These are phyloP conservation scores for Grosmannia penicillata DNA, from an alignment of 2,329 filamentous ascomycete species.

Conservation along the genomic window DNA sequence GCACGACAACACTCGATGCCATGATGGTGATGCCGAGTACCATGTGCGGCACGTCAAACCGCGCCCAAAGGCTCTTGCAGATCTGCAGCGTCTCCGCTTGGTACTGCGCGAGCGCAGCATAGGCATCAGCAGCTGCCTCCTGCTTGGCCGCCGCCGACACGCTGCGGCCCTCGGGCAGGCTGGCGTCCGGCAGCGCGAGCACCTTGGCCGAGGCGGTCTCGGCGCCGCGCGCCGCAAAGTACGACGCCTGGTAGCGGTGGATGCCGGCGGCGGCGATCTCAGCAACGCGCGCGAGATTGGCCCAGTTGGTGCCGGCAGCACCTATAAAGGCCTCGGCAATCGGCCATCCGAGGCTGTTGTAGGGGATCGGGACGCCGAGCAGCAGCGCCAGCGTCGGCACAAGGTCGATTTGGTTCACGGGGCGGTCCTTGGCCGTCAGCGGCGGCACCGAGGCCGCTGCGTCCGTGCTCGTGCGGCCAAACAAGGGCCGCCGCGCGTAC, in stretches of 20 bases:
- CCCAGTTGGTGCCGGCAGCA: conserved; percentile 51
- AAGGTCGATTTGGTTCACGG: conserved; percentile 78
- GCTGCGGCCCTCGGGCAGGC: conserved; percentile 21
- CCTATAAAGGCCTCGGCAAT: conserved; percentile 90
- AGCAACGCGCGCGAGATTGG: conserved; percentile 63
- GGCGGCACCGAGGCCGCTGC: conserved; percentile 35
- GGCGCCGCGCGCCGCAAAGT: conserved; percentile 57
- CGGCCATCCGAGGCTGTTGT: conserved; percentile 84
- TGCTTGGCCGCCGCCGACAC: conserved; percentile 24
- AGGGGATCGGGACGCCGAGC: conserved; percentile 83
- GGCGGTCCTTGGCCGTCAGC: conserved; percentile 60
- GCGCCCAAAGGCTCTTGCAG: conserved; percentile 78
- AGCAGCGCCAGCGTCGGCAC: conserved; percentile 84
- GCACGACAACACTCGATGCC: conserved; percentile 47
- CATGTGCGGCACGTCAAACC: conserved; percentile 84
- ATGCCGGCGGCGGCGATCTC: conserved; percentile 73
- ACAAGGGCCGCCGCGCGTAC: conserved; percentile 80
- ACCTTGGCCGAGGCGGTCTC: conserved; percentile 23
- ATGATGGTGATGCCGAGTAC: conserved; percentile 61
- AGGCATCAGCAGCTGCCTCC: conserved; percentile 25
- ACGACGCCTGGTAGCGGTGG: conserved; percentile 74
- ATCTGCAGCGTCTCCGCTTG: conserved; percentile 64
- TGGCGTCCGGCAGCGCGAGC: conserved; percentile 2
- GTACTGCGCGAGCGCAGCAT: conserved; percentile 53
- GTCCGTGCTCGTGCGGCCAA: conserved; percentile 58